A percentile compares a stretch with the other conserved stretches of the same genome.
phyloP scores from a whole-genome alignment of 208 protist species.

The Acanthamoeba castellanii region DNA sequence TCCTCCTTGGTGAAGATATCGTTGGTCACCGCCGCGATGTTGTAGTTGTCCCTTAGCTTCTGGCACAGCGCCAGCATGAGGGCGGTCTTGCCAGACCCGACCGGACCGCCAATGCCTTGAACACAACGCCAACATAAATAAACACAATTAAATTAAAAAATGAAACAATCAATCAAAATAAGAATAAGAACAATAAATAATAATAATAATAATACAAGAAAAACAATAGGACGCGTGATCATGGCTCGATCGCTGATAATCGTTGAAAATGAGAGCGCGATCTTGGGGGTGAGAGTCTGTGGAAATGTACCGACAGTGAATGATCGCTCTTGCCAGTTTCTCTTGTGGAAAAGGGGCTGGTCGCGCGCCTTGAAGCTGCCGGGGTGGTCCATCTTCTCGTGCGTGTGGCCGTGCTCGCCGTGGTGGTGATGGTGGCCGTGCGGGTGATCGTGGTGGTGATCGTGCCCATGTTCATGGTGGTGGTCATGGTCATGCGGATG shows the following conservation, averaged over 20 bases:
- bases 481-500: constrained; percentile 38
- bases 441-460: constrained; percentile 60
- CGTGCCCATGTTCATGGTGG: background rate
- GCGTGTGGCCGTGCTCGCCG: constrained; percentile 78
- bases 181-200: too few species aligned
- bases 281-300: background rate
- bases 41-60: constrained; percentile 72
- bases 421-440: constrained; percentile 69
- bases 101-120: constrained; percentile 76
- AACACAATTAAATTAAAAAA: too few species aligned
- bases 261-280: too few species aligned
- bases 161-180: too few species aligned
- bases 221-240: background rate
- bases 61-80: constrained; percentile 83
- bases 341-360: constrained; percentile 37
- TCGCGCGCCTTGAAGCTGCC: constrained; percentile 75
- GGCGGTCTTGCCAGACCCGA: constrained; percentile 84
- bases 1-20: constrained; percentile 87
- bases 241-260: too few species aligned
- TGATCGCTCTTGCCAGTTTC: constrained; percentile 79
- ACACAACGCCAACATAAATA: background rate
- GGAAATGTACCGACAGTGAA: constrained; percentile 82
- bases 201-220: constrained; percentile 58
- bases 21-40: constrained; percentile 84
- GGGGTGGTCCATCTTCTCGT: constrained; percentile 78